phyloP scores from a whole-genome alignment of 2,329 filamentous ascomycete genomes.

The Colletotrichum musae region DNA sequence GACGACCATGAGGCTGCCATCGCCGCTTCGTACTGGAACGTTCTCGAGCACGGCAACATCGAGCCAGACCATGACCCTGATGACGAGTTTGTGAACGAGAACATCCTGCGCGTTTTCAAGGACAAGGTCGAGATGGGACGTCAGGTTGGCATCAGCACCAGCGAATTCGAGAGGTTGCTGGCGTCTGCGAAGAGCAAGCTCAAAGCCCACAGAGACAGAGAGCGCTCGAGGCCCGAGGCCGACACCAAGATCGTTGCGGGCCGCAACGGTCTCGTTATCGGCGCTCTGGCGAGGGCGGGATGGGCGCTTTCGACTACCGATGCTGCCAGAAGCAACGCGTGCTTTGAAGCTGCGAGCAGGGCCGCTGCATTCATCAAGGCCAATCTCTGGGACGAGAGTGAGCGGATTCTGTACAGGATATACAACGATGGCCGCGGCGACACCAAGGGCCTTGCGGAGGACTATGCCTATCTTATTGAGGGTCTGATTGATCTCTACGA shows the following conservation, averaged over 20 bases:
- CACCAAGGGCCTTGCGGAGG: constrained; percentile 87
- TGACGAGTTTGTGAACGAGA: constrained; percentile 95
- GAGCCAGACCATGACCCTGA: constrained; percentile 86
- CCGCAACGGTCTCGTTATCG: constrained; percentile 92
- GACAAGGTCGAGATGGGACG: constrained; percentile 78
- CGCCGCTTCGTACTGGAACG: constrained; percentile 87
- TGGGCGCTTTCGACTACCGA: constrained; percentile 75
- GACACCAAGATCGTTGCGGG: constrained; percentile 91
- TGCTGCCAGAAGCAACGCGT: constrained; percentile 70
- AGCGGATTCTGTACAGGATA: constrained; percentile 78
- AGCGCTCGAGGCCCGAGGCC: constrained; percentile 81
- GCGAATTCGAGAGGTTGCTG: constrained; percentile 78
- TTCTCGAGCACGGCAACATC: constrained; percentile 88
- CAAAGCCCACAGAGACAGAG: constrained; percentile 78
- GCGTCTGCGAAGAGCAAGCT: constrained; percentile 77
- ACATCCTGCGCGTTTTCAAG: constrained; percentile 82
- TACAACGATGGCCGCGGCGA: constrained; percentile 77
- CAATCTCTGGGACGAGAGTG: constrained; percentile 78
- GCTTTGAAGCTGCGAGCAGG: constrained; percentile 75
- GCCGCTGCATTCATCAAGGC: constrained; percentile 81
- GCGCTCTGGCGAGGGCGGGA: constrained; percentile 83
- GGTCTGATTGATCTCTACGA: constrained; percentile 89
- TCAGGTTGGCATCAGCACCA: constrained; percentile 80
- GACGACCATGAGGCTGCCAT: constrained; percentile 66
- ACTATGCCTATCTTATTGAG: constrained; percentile 91